phyloP scores from a whole-genome alignment of 345 rosid genomes.

The Bruguiera sexangula region DNA sequence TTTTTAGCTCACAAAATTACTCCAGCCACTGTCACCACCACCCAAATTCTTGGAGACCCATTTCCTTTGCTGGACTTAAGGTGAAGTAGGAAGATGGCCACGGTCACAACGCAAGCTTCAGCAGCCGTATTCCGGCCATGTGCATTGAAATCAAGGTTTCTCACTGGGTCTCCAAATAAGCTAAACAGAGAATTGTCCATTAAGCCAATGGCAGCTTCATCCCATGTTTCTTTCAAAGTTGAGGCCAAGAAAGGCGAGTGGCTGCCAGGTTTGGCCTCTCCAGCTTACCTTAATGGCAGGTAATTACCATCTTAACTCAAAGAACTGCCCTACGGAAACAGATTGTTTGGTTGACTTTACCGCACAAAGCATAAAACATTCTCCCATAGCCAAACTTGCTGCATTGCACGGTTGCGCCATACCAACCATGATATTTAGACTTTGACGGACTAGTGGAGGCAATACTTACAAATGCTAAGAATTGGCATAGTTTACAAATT shows the following conservation, averaged over 20 bases:
- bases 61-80: conserved; percentile 1
- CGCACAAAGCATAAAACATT: too few species aligned
- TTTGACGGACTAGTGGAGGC: too few species aligned
- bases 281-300: conserved; percentile 86
- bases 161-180: conserved; percentile 53
- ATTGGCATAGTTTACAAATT: not conserved
- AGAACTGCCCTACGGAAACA: too few species aligned
- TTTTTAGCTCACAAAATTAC: not conserved
- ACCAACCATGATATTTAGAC: too few species aligned
- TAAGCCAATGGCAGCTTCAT: conserved; percentile 32
- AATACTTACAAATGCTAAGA: not conserved
- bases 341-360: too few species aligned
- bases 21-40: not conserved
- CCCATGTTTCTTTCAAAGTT: conserved; percentile 47
- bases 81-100: conserved; percentile 47
- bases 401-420: too few species aligned
- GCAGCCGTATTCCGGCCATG: conserved; percentile 77
- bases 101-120: conserved; percentile 83
- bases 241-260: conserved; percentile 97
- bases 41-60: not conserved
- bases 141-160: conserved; percentile 55
- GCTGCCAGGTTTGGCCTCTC: conserved; percentile 85
- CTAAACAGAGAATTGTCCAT: conserved; percentile 45
- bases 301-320: conserved; percentile 12
- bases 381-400: too few species aligned